Conservation (phyloP, 768 basidiomycete genomes). For the Pulveroboletus sp. region DNA sequence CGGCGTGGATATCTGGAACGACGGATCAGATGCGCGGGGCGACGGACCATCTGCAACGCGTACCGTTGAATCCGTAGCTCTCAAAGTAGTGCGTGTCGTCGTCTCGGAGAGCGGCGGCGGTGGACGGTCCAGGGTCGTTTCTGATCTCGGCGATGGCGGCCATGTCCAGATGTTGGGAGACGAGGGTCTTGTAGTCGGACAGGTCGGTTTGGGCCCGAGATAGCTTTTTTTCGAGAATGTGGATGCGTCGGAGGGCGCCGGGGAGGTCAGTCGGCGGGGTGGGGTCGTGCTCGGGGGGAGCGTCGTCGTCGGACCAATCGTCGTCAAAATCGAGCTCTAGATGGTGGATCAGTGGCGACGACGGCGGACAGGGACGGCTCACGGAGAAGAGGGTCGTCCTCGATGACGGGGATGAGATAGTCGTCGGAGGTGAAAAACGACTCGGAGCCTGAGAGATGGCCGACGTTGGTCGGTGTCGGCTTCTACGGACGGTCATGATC, state of each 20-base stretch:
- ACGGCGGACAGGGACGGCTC: conserved; percentile 26
- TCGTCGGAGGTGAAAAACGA: conserved; percentile 68
- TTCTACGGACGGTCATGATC: conserved; percentile 40
- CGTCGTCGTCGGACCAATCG: conserved; percentile 67
- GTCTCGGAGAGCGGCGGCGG: conserved; percentile 45
- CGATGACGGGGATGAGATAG: conserved; percentile 76
- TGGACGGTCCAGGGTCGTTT: conserved; percentile 31
- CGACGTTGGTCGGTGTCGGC: conserved; percentile 42
- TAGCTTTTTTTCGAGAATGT: conserved; percentile 59
- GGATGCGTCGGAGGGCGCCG: conserved; percentile 44
- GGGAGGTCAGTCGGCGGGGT: conserved; percentile 29
- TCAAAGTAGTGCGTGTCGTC: conserved; percentile 95
- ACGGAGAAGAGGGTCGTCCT: conserved; percentile 91
- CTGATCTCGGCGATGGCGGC: conserved; percentile 41
- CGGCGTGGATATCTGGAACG: conserved; percentile 79
- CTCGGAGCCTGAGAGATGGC: conserved; percentile 53
- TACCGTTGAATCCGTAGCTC: conserved; percentile 86
- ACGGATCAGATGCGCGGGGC: too few relatives aligned
- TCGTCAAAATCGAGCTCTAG: conserved; percentile 63
- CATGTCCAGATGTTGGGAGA: conserved; percentile 51
- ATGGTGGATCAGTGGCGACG: neutral
- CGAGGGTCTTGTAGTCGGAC: conserved; percentile 54
- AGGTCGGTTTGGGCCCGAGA: conserved; percentile 56
- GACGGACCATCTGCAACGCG: conserved; percentile 4
- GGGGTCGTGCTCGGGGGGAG: neutral